These are phyloP conservation scores for Kwoniella mangroviensis DNA, from an alignment of 768 basidiomycete species.

Conservation along the genomic window DNA sequence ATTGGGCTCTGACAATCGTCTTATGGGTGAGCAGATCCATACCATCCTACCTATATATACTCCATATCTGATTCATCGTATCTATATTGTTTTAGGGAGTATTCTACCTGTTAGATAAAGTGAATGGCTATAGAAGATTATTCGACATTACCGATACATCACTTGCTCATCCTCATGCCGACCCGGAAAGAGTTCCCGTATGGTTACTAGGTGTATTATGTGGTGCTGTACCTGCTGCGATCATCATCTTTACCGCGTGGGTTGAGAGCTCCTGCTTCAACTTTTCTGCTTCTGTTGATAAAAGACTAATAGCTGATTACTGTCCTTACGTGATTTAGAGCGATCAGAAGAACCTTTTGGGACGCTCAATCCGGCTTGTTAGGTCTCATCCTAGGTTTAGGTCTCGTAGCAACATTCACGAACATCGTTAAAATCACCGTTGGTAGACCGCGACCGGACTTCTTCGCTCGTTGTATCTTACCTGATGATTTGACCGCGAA, in stretches of 20 bases:
- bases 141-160: slow-evolving; percentile 51
- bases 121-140: slow-evolving; percentile 37
- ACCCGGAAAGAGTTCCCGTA: slow-evolving; percentile 49
- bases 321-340: background rate
- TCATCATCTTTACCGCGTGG: slow-evolving; percentile 51
- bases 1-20: slow-evolving; percentile 54
- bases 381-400: slow-evolving; percentile 49
- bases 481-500: slow-evolving; percentile 45
- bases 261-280: too few relatives aligned
- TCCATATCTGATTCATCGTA: too few relatives aligned
- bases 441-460: slow-evolving; percentile 55
- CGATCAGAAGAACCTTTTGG: slow-evolving; percentile 44
- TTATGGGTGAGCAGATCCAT: slow-evolving; percentile 43
- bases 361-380: slow-evolving; percentile 49
- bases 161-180: slow-evolving; percentile 50
- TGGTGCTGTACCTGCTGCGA: slow-evolving; percentile 47
- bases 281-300: background rate
- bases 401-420: slow-evolving; percentile 52
- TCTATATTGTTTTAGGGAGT: slow-evolving; percentile 32
- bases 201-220: slow-evolving; percentile 51
- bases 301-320: background rate
- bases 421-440: slow-evolving; percentile 56
- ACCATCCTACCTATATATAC: too few relatives aligned
- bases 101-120: slow-evolving; percentile 59
- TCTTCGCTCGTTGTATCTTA: slow-evolving; percentile 53